A percentile compares a stretch with the other conserved stretches of the same genome.
These are phyloP conservation scores for Emericellopsis atlantica DNA, from an alignment of 2,329 filamentous ascomycete genomes.

Conservation along the genomic window DNA sequence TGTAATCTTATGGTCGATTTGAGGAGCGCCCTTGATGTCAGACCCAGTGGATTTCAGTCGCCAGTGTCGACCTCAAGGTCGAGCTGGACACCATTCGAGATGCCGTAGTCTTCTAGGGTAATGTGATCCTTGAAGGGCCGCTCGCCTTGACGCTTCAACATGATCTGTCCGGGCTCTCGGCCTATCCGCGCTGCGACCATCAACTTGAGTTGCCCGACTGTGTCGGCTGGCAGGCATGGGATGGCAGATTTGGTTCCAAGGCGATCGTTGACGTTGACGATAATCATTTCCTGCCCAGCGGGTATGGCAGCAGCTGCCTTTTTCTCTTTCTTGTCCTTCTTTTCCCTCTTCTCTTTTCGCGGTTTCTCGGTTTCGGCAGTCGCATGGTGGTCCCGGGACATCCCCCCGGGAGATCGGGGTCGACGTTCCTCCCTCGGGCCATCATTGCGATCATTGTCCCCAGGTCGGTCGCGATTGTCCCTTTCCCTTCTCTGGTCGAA, in stretches of 20 bases:
- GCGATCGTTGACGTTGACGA: conserved; percentile 90
- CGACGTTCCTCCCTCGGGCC: conserved; percentile 5
- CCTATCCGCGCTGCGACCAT: conserved; percentile 85
- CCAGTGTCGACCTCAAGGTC: conserved; percentile 51
- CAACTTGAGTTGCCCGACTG: conserved; percentile 77
- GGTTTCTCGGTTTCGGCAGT: neutral
- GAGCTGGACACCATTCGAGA: conserved; percentile 74
- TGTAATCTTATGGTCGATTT: no score
- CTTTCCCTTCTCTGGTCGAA: conserved; percentile 16
- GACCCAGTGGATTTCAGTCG: conserved; percentile 24
- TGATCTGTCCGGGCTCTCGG: conserved; percentile 78
- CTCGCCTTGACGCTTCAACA: conserved; percentile 85
- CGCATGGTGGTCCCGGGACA: neutral
- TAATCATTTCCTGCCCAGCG: conserved; percentile 68
- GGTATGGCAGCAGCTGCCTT: conserved; percentile 11
- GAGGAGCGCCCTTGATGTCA: no score
- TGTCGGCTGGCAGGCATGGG: conserved; percentile 75
- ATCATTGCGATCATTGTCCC: neutral
- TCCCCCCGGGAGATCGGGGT: neutral
- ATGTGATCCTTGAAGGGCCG: conserved; percentile 87
- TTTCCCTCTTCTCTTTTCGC: conserved; percentile 13
- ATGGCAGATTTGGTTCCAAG: conserved; percentile 91
- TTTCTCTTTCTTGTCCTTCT: conserved; percentile 16
- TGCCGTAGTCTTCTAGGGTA: conserved; percentile 82
- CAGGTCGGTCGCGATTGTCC: neutral